Evolutionary conservation across 2,329 filamentous ascomycete species (phyloP), one percentile per base, ranked within the genome.

Genomic region (Fusarium floridanum): DNA sequence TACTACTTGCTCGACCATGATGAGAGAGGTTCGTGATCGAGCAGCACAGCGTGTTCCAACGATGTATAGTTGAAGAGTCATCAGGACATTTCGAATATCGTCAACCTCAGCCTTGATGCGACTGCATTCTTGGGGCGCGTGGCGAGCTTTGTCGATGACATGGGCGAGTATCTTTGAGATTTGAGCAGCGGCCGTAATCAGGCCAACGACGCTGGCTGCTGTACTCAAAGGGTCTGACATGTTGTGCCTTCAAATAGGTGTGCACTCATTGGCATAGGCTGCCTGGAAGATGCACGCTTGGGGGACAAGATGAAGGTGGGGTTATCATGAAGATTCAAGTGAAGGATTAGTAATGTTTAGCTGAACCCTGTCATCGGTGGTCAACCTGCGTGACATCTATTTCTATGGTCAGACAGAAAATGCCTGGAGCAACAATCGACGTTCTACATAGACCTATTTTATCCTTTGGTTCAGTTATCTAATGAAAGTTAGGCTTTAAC

Each of bases 1-100:
- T 12, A 70, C 67, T 12, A 72, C 67, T n/a, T 72, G 69, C 14
- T 64, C 63, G 36, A 70, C 69, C 69, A 69, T 61, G 20, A 70
- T 64, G n/a, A 70, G 62, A 10, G 66, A 66, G 5, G 59, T 70
- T 16, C 69, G 37, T 6, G 67, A 66, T 22, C 29, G 32, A 20
- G 41, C n/a, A 20, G 62, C 59, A 36, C 59, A 27, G 3, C 27
- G 41, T 4, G 50, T 34, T 1, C 62, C 62, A 6, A 66, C 10
- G 11, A 66, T 59, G 24, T 43, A 64, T 3, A 64, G 14, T 12
- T 68, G 64, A 12, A 68, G 64, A 1, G 60, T 24, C 3, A 11
- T 11, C 5, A 64, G 36, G 7, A 64, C n/a, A 45, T 64, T 67
- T 5, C 29, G 24, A 22, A 64, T 67, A 10, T 48, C 59, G 17